Evolutionary conservation across 2,329 filamentous ascomycete genomes (phyloP).

Genomic region (Pezicula carpinea): DNA sequence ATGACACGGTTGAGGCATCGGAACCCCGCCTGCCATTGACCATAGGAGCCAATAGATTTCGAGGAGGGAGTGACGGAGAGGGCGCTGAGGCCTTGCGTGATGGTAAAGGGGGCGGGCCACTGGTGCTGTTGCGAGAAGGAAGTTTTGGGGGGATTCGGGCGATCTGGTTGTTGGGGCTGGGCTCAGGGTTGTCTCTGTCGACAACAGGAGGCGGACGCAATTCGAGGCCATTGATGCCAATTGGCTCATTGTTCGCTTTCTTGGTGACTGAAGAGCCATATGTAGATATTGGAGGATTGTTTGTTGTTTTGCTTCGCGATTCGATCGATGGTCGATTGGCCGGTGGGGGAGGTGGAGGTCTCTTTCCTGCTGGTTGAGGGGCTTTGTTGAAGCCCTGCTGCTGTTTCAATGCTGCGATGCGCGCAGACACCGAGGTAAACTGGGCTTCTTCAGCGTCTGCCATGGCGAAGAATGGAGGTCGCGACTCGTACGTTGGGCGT

Average conservation of each 20-base stretch:
- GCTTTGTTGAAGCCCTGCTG: slow-evolving; percentile 12
- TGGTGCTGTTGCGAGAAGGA: slow-evolving; percentile 15
- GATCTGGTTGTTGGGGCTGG: slow-evolving; percentile 5
- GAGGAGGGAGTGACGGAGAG: slow-evolving; percentile 46
- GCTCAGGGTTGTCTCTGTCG: slow-evolving; percentile 19
- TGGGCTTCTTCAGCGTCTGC: slow-evolving; percentile 57
- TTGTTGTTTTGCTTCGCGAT: slow-evolving; percentile 32
- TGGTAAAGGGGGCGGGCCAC: slow-evolving; percentile 13
- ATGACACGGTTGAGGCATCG: slow-evolving; percentile 52
- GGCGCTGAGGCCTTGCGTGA: slow-evolving; percentile 30
- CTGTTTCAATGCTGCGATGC: slow-evolving; percentile 58
- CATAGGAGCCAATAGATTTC: slow-evolving; percentile 38
- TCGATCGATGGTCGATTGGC: slow-evolving; percentile 34
- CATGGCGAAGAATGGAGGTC: slow-evolving; percentile 35
- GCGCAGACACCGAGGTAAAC: slow-evolving; percentile 55
- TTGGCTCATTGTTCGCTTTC: slow-evolving; percentile 22
- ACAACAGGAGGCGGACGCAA: slow-evolving; percentile 25
- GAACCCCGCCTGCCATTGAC: slow-evolving; percentile 43
- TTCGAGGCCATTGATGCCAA: slow-evolving; percentile 12
- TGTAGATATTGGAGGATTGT: slow-evolving; percentile 29
- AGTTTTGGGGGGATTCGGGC: slow-evolving; percentile 18
- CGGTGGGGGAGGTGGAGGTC: slow-evolving; percentile 47
- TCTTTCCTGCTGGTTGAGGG: slow-evolving; percentile 38
- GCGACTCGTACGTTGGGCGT: neutral
- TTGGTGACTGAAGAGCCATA: slow-evolving; percentile 21